These are phyloP conservation scores for Hypoxylon sp. DNA, from an alignment of 2,329 filamentous ascomycete species.

Conservation along the genomic window DNA sequence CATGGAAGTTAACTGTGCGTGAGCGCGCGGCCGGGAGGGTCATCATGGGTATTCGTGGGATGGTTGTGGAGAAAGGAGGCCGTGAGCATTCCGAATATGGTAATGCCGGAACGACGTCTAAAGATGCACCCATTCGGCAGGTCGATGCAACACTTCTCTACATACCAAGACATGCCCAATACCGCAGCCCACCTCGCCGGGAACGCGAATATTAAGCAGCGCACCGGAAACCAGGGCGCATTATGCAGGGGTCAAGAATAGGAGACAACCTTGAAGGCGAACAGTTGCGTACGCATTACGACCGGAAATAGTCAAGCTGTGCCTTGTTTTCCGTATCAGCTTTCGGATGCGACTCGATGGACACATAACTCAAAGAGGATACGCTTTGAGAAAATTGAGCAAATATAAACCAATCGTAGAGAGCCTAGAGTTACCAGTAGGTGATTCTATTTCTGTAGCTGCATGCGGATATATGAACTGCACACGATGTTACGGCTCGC, in stretches of 20 bases:
- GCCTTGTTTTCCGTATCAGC: not conserved
- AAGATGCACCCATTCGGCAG: conserved; percentile 34
- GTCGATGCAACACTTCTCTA: conserved; percentile 28
- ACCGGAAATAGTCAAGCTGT: conserved; percentile 1
- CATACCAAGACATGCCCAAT: conserved; percentile 31
- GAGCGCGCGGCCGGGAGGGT: conserved; percentile 13
- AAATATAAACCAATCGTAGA: conserved; percentile 12
- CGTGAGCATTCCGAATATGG: conserved; percentile 39
- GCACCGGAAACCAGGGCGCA: conserved; percentile 27
- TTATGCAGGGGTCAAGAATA: conserved; percentile 22
- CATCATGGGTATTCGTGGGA: conserved; percentile 35
- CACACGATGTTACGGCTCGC: conserved; percentile 10
- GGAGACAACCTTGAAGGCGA: conserved; percentile 15
- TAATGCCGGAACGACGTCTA: conserved; percentile 38
- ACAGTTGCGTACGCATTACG: conserved; percentile 6
- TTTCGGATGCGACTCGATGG: not conserved
- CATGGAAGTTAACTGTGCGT: conserved; percentile 11
- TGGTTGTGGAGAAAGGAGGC: conserved; percentile 35
- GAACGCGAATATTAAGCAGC: conserved; percentile 18
- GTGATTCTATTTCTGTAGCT: conserved; percentile 24
- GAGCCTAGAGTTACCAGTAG: not conserved
- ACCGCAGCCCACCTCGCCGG: conserved; percentile 32
- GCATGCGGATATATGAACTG: conserved; percentile 27
- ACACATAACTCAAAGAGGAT: not conserved
- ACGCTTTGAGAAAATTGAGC: conserved; percentile 2